Evolutionary conservation across 495 filamentous ascomycete species (phyloP).

Genomic region (Podospora pseudoanserina): DNA sequence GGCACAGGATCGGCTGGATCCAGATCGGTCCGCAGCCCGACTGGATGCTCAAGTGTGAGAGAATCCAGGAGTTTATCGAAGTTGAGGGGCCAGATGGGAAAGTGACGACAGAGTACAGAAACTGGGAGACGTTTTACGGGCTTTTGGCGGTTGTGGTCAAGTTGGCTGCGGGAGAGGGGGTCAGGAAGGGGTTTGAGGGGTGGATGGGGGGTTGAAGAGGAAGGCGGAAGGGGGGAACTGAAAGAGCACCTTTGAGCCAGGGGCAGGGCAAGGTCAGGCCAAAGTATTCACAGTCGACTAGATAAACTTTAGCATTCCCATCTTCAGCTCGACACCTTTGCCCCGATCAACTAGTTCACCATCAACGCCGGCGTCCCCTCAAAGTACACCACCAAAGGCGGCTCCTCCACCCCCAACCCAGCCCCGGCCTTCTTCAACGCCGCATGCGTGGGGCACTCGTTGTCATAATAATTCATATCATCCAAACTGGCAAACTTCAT

Average conservation of each 20-base stretch:
- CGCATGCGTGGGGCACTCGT: constrained; percentile 58
- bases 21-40: constrained; percentile 13
- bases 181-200: constrained; percentile 29
- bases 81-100: constrained; percentile 3
- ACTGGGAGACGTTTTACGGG: constrained; percentile 44
- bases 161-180: constrained; percentile 18
- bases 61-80: constrained; percentile 39
- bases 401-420: constrained; percentile 36
- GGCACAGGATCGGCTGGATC: background rate
- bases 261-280: too few species aligned
- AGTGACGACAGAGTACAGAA: constrained; percentile 24
- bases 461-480: constrained; percentile 71
- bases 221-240: constrained; percentile 22
- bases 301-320: too few species aligned
- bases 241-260: background rate
- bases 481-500: constrained; percentile 58
- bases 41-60: constrained; percentile 34
- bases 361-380: constrained; percentile 22
- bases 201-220: constrained; percentile 36
- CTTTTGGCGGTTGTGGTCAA: constrained; percentile 28
- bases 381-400: constrained; percentile 51
- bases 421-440: constrained; percentile 51
- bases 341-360: background rate
- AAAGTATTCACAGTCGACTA: too few species aligned
- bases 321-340: too few species aligned